Evolutionary conservation across 73 alveolate species (phyloP).

Genomic region (Tetrahymena malaccensis): DNA sequence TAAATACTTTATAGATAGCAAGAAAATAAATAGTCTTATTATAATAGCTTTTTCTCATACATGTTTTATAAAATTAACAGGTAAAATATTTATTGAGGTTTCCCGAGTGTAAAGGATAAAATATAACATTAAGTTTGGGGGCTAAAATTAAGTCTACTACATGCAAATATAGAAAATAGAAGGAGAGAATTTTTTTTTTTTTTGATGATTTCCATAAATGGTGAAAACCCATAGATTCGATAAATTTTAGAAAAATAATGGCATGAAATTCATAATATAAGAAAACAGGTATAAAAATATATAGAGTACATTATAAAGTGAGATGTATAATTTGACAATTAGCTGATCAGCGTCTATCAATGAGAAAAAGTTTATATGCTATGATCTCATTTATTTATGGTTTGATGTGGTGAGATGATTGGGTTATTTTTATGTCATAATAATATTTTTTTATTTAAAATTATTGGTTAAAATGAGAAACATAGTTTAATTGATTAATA

Average conservation of each 20-base stretch:
- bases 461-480: background rate
- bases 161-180: background rate
- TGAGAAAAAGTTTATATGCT: background rate
- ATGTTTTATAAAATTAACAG: background rate
- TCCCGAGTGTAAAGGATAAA: background rate
- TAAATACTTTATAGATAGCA: background rate
- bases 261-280: too few relatives aligned
- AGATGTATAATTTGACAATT: background rate
- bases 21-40: background rate
- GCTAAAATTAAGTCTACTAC: background rate
- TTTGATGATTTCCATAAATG: background rate
- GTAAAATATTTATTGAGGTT: background rate
- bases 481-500: background rate
- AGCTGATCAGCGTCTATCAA: background rate
- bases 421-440: background rate
- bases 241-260: background rate
- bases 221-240: background rate
- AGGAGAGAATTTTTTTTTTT: background rate
- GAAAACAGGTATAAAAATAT: background rate
- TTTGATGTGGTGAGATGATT: background rate
- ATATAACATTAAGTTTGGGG: background rate
- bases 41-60: background rate
- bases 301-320: background rate
- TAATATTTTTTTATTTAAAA: background rate
- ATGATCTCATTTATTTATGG: background rate